phyloP scores from a whole-genome alignment of 192 early-diverging fungal species.

The Bifiguratus adelaidae region DNA sequence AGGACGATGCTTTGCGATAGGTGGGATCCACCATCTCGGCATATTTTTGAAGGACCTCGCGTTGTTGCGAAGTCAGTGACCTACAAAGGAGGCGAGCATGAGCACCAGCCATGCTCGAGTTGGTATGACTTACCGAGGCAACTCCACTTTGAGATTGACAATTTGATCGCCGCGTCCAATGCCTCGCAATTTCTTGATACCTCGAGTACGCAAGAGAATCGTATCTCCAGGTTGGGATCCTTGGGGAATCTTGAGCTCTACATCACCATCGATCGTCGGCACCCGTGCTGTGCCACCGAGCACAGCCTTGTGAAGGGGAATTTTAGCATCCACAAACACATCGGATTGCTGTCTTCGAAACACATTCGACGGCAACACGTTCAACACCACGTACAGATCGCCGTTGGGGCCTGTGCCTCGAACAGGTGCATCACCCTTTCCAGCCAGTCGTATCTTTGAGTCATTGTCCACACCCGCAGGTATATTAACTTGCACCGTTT shows the following conservation, averaged over 20 bases:
- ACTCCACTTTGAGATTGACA: slow-evolving; percentile 70
- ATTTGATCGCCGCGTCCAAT: slow-evolving; percentile 79
- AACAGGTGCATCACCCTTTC: slow-evolving; percentile 76
- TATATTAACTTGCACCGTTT: slow-evolving; percentile 62
- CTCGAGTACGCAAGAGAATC: slow-evolving; percentile 66
- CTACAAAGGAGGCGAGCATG: slow-evolving; percentile 2
- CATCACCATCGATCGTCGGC: slow-evolving; percentile 93
- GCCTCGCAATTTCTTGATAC: slow-evolving; percentile 50
- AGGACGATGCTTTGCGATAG: slow-evolving; percentile 12
- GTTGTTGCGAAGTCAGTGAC: slow-evolving; percentile 29
- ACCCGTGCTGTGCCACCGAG: slow-evolving; percentile 81
- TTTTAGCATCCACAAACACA: slow-evolving; percentile 55
- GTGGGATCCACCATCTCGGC: slow-evolving; percentile 26
- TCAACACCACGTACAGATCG: slow-evolving; percentile 78
- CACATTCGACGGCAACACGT: slow-evolving; percentile 52
- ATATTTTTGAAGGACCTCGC: slow-evolving; percentile 52
- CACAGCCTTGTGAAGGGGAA: slow-evolving; percentile 82
- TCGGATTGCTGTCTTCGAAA: slow-evolving; percentile 82
- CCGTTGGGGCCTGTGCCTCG: slow-evolving; percentile 63
- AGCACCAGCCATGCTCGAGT: slow-evolving; percentile 2
- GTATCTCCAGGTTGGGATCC: slow-evolving; percentile 89
- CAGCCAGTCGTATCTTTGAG: slow-evolving; percentile 63
- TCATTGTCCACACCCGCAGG: slow-evolving; percentile 82
- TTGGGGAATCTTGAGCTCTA: slow-evolving; percentile 76
- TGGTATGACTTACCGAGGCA: slow-evolving; percentile 58